A percentile compares a stretch with the other conserved stretches of the same genome.
Evolutionary conservation across 345 rosid genomes (phyloP).

Genomic region (Chamaenerion angustifolium): DNA sequence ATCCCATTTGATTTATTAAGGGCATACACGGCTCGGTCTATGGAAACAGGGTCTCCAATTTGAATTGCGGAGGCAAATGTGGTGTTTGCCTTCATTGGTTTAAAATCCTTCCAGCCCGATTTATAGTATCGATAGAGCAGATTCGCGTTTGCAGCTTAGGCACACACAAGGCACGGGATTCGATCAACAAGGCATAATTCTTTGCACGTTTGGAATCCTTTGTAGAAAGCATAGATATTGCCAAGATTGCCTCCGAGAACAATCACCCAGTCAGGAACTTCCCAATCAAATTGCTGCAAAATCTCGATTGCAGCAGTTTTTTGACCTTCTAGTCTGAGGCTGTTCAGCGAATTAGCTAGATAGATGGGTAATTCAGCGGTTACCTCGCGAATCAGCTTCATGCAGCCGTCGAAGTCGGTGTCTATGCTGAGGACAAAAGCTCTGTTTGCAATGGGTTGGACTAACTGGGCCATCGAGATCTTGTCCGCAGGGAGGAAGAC

Average conservation of each 20-base stretch:
- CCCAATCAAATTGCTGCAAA: constrained; percentile 88
- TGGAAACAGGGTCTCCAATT: constrained; percentile 88
- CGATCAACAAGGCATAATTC: constrained; percentile 74
- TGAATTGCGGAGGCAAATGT: constrained; percentile 94
- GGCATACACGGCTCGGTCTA: constrained; percentile 79
- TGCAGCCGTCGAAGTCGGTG: constrained; percentile 87
- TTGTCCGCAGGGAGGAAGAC: constrained; percentile 77
- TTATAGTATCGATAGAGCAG: constrained; percentile 72
- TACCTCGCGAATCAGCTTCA: constrained; percentile 72
- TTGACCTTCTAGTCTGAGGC: constrained; percentile 84
- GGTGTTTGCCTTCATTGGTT: constrained; percentile 48
- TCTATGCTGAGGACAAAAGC: constrained; percentile 84
- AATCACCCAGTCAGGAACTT: constrained; percentile 93
- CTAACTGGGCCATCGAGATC: constrained; percentile 88
- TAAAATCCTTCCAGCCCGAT: constrained; percentile 66
- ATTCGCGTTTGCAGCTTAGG: constrained; percentile 88
- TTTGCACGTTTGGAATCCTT: constrained; percentile 80
- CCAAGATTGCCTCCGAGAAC: constrained; percentile 90
- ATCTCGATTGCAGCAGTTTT: constrained; percentile 88
- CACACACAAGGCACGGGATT: constrained; percentile 74
- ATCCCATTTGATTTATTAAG: constrained; percentile 60
- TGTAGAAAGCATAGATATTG: constrained; percentile 80
- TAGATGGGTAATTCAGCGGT: constrained; percentile 74
- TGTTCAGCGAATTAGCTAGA: constrained; percentile 72
- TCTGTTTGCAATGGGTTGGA: constrained; percentile 86